These are phyloP conservation scores for Candida mattraensis DNA, from an alignment of 805 yeast species.

Conservation along the genomic window DNA sequence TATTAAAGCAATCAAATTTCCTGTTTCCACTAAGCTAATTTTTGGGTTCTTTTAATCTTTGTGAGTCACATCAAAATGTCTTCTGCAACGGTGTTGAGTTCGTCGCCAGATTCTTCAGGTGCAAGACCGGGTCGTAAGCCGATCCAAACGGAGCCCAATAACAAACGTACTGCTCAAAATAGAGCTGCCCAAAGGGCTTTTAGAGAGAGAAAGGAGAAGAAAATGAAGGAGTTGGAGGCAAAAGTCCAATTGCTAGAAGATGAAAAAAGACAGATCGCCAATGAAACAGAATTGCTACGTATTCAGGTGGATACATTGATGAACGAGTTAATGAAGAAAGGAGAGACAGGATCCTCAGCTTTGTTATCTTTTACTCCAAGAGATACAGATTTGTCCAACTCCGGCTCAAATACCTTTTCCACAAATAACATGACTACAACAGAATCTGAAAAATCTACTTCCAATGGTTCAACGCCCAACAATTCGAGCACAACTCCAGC, in stretches of 20 bases:
- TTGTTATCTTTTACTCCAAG: too few species aligned
- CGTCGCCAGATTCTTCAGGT: conserved; percentile 6
- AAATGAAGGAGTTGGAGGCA: conserved; percentile 81
- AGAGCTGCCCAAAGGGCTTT: conserved; percentile 98
- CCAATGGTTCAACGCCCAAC: conserved; percentile 17
- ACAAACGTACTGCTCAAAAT: conserved; percentile 93
- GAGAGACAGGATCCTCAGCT: too few species aligned
- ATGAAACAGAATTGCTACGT: conserved; percentile 72
- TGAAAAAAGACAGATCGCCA: conserved; percentile 62
- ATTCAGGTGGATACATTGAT: conserved; percentile 75
- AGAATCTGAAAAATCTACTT: conserved; percentile 20
- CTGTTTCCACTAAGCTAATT: too few species aligned
- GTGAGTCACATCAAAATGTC: too few species aligned
- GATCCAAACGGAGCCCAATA: conserved; percentile 66
- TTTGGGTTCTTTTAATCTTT: too few species aligned
- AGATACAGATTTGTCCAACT: too few species aligned
- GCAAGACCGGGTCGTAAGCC: conserved; percentile 82
- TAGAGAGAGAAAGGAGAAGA: conserved; percentile 88
- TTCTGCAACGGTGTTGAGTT: background rate
- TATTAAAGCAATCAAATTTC: too few species aligned
- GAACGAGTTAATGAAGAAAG: conserved; percentile 49
- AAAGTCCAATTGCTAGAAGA: conserved; percentile 72
- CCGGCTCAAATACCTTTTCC: background rate
- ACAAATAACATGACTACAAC: conserved; percentile 7
- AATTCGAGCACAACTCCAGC: conserved; percentile 18